Base-by-base conservation (phyloP, 257 asterid genomes). In the Solanum lycopersicoides region DNA sequence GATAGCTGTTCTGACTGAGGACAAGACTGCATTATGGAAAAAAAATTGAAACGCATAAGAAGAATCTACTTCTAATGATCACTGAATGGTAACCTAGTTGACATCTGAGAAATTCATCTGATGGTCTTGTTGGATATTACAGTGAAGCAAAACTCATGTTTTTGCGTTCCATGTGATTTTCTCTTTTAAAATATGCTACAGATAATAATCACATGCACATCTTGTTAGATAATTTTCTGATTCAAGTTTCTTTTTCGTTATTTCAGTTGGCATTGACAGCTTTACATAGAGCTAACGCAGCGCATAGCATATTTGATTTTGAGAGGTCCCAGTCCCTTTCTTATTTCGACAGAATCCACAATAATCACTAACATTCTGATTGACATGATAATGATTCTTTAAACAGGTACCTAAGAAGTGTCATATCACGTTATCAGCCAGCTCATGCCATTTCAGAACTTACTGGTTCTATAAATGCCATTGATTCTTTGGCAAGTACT, bases 211-310 rank as follows among this genome's bases (percentile, higher is more conserved):
- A 16, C 41, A 47, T 28, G 42, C 68, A 4, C 66, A 28, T 44
- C 66, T 79, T 45, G 16, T 80, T 47, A 30, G 41, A 28, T 47
- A 28, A 30, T 47, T 45, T 45, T 80, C 84, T 80, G 25, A 30
- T 28, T 42, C 21, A 69, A 77, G 76, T 41, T 74, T 72, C 32
- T 63, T 34, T 66, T 53, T 87, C 59, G 77, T 88, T 73, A 80
- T 73, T 92, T 93, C 93, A 97, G 99, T 94, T 97, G 89, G 98
- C 98, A 85, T 87, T 97, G 93, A 90, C 98, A 90, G 97, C 98
- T 82, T 84, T 97, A 86, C 96, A 94, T 56, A 91, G 96, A 93
- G 86, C 98, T 56, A 90, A 89, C 73, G 92, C 47, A 84, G 74
- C 88, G 88, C 94, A 90, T 87, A 88, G 89, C 82, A 80, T 89